Evolutionary conservation across 768 basidiomycete species (phyloP).

Genomic region (Collybiopsis confluens): DNA sequence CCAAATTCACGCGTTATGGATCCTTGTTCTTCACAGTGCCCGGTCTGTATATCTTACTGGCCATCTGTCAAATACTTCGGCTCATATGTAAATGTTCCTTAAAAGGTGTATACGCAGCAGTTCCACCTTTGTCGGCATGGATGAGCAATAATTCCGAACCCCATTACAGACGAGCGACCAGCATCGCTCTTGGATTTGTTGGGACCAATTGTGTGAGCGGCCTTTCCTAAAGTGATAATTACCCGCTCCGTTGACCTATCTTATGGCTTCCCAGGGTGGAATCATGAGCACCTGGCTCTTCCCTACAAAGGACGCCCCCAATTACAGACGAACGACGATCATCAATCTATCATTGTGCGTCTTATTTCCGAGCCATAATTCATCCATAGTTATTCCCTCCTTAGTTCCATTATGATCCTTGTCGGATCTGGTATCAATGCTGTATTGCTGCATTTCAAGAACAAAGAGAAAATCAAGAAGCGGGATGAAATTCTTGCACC

Average conservation of each 20-base stretch:
- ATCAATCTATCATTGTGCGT: slow-evolving; percentile 7
- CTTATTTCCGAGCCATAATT: not conserved
- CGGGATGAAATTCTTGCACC: not conserved
- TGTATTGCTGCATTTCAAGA: not conserved
- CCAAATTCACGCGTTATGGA: no score
- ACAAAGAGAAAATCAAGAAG: slow-evolving; percentile 4
- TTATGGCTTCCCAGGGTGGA: slow-evolving; percentile 19
- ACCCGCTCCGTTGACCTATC: not conserved
- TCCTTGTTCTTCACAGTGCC: no score
- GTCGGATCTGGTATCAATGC: slow-evolving; percentile 1
- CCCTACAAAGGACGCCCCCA: slow-evolving; percentile 5
- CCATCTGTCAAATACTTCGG: no score
- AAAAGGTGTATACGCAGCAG: no score
- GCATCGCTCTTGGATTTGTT: no score
- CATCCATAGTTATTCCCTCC: not conserved
- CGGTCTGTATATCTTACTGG: no score
- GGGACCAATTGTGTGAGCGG: no score
- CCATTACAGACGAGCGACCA: no score
- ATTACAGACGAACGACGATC: not conserved
- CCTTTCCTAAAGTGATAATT: no score
- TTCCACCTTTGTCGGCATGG: no score
- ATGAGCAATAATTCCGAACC: no score
- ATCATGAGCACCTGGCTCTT: slow-evolving; percentile 35
- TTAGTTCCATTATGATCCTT: not conserved
- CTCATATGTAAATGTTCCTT: no score